These are phyloP conservation scores for Heliosperma pusillum DNA, from an alignment of 148 eudicot genomes.

Conservation along the genomic window DNA sequence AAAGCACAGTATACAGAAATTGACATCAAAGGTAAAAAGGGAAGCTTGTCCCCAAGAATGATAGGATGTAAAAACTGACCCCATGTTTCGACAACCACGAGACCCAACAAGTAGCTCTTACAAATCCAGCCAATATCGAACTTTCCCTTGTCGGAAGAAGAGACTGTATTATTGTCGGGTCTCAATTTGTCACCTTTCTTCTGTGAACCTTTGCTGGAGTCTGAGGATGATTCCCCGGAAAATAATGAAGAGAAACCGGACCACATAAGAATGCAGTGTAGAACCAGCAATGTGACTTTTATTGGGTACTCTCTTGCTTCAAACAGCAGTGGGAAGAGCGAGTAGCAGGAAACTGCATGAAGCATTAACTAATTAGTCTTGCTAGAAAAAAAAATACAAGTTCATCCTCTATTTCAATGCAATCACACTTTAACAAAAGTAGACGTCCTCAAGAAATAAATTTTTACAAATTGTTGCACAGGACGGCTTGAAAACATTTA, in stretches of 20 bases:
- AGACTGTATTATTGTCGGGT: slow-evolving; percentile 14
- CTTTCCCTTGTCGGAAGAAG: slow-evolving; percentile 18
- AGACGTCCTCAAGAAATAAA: not conserved
- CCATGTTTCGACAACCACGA: slow-evolving; percentile 69
- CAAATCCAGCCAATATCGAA: slow-evolving; percentile 50
- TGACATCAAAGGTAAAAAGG: slow-evolving; percentile 75
- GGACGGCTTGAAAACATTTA: not conserved
- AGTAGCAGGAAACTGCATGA: slow-evolving; percentile 78
- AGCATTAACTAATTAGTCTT: not conserved
- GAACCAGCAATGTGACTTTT: slow-evolving; percentile 56
- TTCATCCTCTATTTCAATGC: not conserved
- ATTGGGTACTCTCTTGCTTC: slow-evolving; percentile 92
- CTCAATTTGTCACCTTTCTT: slow-evolving; percentile 18
- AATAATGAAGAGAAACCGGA: slow-evolving; percentile 59
- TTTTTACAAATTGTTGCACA: not conserved
- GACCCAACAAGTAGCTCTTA: slow-evolving; percentile 62
- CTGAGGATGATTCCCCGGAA: slow-evolving; percentile 19
- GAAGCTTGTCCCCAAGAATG: slow-evolving; percentile 55
- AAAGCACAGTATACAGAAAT: slow-evolving; percentile 71
- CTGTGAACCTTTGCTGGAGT: slow-evolving; percentile 22
- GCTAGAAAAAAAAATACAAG: not conserved
- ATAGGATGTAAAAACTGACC: slow-evolving; percentile 72
- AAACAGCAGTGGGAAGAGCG: slow-evolving; percentile 89
- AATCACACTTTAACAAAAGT: not conserved
- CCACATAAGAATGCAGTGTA: slow-evolving; percentile 57